Evolutionary conservation across 2,329 filamentous ascomycete genomes (phyloP), one percentile per base, ranked within the genome.

Genomic region (Hypoxylon sp.): DNA sequence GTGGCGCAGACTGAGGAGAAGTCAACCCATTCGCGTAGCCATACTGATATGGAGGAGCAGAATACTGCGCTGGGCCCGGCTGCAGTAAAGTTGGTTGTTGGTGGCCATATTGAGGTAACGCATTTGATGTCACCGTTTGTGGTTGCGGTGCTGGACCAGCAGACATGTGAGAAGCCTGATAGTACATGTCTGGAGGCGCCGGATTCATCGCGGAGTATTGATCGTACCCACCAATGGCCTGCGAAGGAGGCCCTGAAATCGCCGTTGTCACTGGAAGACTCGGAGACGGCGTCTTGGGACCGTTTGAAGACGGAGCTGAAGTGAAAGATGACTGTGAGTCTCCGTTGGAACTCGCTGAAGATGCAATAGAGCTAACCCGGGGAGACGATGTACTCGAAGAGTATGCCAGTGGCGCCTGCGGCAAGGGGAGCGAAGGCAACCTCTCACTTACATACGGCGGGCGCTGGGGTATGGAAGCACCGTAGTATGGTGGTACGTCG

Each of bases 131-230:
- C 50, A 92, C 92, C 22, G 92, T 90, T 79, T 94, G 92, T 9
- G 92, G 91, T 65, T 90, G 86, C 75, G 92, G 92, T 67, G 90
- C 86, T 79, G 93, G 92, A 67, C 91, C 91, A 73, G 90, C 88
- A 75, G 92, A 92, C 85, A 97, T 91, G 81, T 96, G 92, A 75
- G 87, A 83, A 71, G 88, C 84, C 78, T 91, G 87, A 77, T 96
- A 94, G 80, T 97, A 96, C 90, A 97, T 92, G 75, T 97, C 95
- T 74, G 90, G 86, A 77, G 90, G 88, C 75, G 88, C 87, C 81
- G 92, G 91, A 83, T 97, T 97, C 94, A 98, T 97, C 81, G 84
- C 83, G 75, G 82, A 77, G 68, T 84, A 84, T 19, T 80, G 80
- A 17, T 83, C 81, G 81, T 83, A 84, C 59, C 77, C 77, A 66